Percentiles rank a stretch among this genome's conserved stretches.
phyloP scores from a whole-genome alignment of 805 yeast genomes.

The Schizosaccharomyces japonicus region DNA sequence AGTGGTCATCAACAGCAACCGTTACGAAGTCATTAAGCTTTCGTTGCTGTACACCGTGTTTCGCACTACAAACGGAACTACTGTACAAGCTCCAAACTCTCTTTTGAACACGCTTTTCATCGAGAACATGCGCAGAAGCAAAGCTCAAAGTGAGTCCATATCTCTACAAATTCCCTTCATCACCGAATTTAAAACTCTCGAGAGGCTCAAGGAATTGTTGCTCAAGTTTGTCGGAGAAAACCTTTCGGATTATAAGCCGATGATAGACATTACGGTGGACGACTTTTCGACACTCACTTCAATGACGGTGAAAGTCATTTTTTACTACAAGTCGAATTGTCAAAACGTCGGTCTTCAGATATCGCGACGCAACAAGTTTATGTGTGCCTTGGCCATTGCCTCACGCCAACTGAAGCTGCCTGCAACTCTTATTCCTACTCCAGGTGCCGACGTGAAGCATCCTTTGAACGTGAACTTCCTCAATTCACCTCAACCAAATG shows the following conservation, averaged over 20 bases:
- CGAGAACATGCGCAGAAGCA: constrained; percentile 19
- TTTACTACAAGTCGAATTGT: constrained; percentile 15
- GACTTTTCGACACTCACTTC: neutral
- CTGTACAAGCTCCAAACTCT: constrained; percentile 18
- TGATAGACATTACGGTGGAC: neutral
- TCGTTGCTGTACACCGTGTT: constrained; percentile 19
- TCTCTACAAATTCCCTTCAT: constrained; percentile 12
- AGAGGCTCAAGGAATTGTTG: constrained; percentile 14
- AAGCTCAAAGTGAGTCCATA: constrained; percentile 8
- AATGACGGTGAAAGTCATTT: constrained; percentile 9
- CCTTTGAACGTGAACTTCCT: no score
- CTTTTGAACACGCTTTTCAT: constrained; percentile 18
- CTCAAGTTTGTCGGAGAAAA: constrained; percentile 15
- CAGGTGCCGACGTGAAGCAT: no score
- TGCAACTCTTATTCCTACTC: no score
- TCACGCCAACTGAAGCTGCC: neutral
- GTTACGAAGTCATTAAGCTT: constrained; percentile 15
- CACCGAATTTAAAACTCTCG: constrained; percentile 17
- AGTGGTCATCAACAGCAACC: constrained; percentile 14
- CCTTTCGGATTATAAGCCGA: constrained; percentile 15
- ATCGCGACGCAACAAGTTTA: constrained; percentile 8
- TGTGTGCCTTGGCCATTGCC: constrained; percentile 6
- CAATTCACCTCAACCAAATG: no score
- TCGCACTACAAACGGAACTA: constrained; percentile 13
- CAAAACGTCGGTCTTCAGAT: constrained; percentile 14